These are phyloP conservation scores for Fusarium paranaense DNA, from an alignment of 2,329 filamentous ascomycete genomes.

Conservation along the genomic window DNA sequence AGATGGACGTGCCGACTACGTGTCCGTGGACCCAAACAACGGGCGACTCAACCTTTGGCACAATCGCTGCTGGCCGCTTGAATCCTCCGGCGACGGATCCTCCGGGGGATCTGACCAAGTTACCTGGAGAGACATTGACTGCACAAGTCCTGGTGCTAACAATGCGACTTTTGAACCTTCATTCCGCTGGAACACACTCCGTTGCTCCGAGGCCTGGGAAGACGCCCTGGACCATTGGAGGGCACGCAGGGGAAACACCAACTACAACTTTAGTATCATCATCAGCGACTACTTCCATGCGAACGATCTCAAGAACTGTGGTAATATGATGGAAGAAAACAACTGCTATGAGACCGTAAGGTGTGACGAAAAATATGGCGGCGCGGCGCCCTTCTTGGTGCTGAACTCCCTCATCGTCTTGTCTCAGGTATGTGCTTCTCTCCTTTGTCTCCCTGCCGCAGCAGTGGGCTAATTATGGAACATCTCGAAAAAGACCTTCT, in stretches of 20 bases:
- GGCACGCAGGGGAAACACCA: neutral
- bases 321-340: neutral
- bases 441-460: too few relatives aligned
- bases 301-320: neutral
- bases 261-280: neutral
- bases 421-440: neutral
- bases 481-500: neutral
- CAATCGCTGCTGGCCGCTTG: neutral
- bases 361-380: neutral
- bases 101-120: neutral
- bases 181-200: neutral
- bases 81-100: neutral
- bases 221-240: neutral
- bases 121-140: neutral
- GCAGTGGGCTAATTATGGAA: neutral
- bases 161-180: too few relatives aligned
- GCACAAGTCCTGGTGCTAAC: too few relatives aligned
- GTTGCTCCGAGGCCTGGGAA: neutral
- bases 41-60: neutral
- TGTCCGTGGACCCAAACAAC: neutral
- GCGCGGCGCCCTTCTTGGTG: neutral
- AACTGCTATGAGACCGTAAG: neutral
- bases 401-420: neutral
- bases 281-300: neutral
- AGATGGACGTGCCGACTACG: neutral